Conservation (phyloP, 768 basidiomycete genomes). For the Boletus edulis region DNA sequence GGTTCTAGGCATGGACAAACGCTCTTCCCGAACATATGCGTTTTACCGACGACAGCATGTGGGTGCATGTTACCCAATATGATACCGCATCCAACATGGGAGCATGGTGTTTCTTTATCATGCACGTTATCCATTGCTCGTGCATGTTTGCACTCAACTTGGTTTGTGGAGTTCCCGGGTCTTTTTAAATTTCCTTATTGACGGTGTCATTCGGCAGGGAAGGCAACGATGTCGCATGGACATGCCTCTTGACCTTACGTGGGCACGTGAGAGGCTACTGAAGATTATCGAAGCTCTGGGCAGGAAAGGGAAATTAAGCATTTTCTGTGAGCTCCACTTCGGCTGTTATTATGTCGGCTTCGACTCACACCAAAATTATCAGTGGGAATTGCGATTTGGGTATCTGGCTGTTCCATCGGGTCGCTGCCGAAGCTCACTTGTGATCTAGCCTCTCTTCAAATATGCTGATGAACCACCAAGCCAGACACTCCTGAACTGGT, state of each 20-base stretch:
- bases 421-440: slow-evolving; percentile 10
- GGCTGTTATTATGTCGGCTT: slow-evolving; percentile 26
- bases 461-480: slow-evolving; percentile 56
- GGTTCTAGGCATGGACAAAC: slow-evolving; percentile 56
- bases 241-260: slow-evolving; percentile 22
- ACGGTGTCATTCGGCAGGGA: slow-evolving; percentile 17
- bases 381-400: slow-evolving; percentile 67
- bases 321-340: slow-evolving; percentile 44
- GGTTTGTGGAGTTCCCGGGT: slow-evolving; percentile 40
- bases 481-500: slow-evolving; percentile 54
- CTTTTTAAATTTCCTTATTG: neutral
- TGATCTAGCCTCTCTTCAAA: slow-evolving; percentile 61
- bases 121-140: slow-evolving; percentile 73
- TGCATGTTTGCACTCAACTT: slow-evolving; percentile 60
- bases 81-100: slow-evolving; percentile 77
- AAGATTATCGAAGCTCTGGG: slow-evolving; percentile 40
- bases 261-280: slow-evolving; percentile 40
- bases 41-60: slow-evolving; percentile 67
- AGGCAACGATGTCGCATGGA: slow-evolving; percentile 32
- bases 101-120: slow-evolving; percentile 78
- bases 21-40: slow-evolving; percentile 70
- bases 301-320: slow-evolving; percentile 39
- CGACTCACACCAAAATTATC: slow-evolving; percentile 19
- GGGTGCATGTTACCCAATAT: slow-evolving; percentile 71
- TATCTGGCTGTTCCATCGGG: slow-evolving; percentile 37